Percentiles rank a stretch among this genome's conserved stretches.
phyloP scores from a whole-genome alignment of 805 yeast species.

The Wickerhamia fluorescens region DNA sequence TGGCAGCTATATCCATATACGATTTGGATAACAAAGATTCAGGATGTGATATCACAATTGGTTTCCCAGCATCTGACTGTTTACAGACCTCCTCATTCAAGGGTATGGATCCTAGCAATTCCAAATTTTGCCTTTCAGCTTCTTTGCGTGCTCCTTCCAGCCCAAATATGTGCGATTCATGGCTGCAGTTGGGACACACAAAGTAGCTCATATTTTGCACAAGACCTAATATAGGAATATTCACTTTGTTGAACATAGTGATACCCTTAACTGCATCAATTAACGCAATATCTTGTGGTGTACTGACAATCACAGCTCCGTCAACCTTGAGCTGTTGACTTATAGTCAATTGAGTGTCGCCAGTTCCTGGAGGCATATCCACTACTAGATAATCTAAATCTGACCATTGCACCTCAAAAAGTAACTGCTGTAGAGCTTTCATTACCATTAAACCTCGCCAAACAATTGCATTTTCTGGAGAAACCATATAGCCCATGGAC shows the following conservation, averaged over 20 bases:
- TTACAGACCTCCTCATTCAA: slow-evolving; percentile 52
- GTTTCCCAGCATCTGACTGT: slow-evolving; percentile 59
- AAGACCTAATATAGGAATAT: slow-evolving; percentile 66
- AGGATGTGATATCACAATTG: slow-evolving; percentile 44
- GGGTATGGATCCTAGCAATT: slow-evolving; percentile 62
- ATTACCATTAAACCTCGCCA: slow-evolving; percentile 88
- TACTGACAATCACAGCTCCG: slow-evolving; percentile 77
- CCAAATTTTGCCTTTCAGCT: slow-evolving; percentile 40
- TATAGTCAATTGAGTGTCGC: slow-evolving; percentile 79
- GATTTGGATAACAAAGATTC: slow-evolving; percentile 30
- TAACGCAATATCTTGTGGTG: slow-evolving; percentile 81
- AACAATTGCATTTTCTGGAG: slow-evolving; percentile 62
- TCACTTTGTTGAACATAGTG: slow-evolving; percentile 65
- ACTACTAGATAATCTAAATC: slow-evolving; percentile 60
- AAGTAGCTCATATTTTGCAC: slow-evolving; percentile 80
- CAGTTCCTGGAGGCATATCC: slow-evolving; percentile 91
- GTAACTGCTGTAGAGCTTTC: slow-evolving; percentile 78
- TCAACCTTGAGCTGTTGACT: slow-evolving; percentile 69
- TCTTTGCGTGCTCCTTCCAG: slow-evolving; percentile 50
- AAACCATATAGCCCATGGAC: slow-evolving; percentile 82
- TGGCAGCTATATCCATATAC: slow-evolving; percentile 44
- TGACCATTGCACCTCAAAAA: slow-evolving; percentile 77
- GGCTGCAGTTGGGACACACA: slow-evolving; percentile 69
- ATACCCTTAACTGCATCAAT: slow-evolving; percentile 77
- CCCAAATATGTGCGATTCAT: slow-evolving; percentile 72